A percentile compares a stretch with the other conserved stretches of the same genome.
Evolutionary conservation across 768 basidiomycete genomes (phyloP).

Genomic region (Tylopilus sp.): DNA sequence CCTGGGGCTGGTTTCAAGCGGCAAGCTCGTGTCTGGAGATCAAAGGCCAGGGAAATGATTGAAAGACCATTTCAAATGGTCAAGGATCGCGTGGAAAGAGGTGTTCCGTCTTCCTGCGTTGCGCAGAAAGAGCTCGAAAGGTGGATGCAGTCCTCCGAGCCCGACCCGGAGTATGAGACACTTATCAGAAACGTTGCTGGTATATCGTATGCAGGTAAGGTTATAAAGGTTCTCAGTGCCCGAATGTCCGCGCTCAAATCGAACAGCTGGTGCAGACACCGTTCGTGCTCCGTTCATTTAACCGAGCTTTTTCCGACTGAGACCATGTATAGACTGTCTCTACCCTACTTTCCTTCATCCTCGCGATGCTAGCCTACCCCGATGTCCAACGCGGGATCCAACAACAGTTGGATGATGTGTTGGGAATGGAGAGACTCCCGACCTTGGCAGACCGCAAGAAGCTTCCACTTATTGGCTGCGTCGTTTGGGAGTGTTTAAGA

Average conservation of each 20-base stretch:
- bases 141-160: constrained; percentile 24
- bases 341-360: constrained; percentile 45
- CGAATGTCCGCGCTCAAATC: constrained; percentile 2
- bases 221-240: neutral
- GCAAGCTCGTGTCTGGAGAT: constrained; percentile 42
- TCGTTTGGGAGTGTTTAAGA: constrained; percentile 35
- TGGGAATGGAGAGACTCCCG: constrained; percentile 46
- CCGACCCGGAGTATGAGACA: constrained; percentile 37
- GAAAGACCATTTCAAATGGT: constrained; percentile 40
- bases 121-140: constrained; percentile 39
- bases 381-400: constrained; percentile 47
- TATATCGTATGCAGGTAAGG: constrained; percentile 45
- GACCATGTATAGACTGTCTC: constrained; percentile 42
- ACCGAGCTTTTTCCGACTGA: constrained; percentile 22
- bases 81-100: constrained; percentile 42
- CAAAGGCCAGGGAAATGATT: constrained; percentile 29
- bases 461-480: constrained; percentile 39
- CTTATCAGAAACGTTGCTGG: constrained; percentile 50
- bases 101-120: constrained; percentile 39
- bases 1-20: constrained; percentile 49
- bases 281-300: constrained; percentile 21
- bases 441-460: constrained; percentile 39
- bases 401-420: constrained; percentile 47
- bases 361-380: constrained; percentile 55
- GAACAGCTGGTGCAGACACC: constrained; percentile 25